Evolutionary conservation across 1,139 yeast genomes (phyloP), one percentile per base, ranked within the genome.

Genomic region (Lodderomyces pseudojiufengensis): DNA sequence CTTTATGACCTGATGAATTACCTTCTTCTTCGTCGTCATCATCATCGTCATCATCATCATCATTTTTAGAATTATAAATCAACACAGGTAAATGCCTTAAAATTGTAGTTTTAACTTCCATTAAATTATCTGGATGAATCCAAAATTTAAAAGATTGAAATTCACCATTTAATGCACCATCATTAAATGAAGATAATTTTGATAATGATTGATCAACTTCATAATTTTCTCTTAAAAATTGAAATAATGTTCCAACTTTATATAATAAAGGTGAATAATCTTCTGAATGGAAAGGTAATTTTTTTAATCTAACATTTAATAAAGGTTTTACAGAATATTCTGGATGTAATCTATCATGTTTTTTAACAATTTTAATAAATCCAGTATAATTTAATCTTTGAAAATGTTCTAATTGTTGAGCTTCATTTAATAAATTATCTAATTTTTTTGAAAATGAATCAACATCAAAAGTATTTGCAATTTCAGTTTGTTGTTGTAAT

Each of bases 81-180:
- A 92, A 72, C 4, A 90, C 95, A 0, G 98, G 98, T 49, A 92
- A 75, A 52, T 88, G 95, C 58, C 97, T 83, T 54, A 92, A 74
- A 46, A 92, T 86, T 45, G 88, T 80, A 16, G 97, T 87, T 64
- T 92, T 92, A 40, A 88, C 95, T 62, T 92, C 97, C 96, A 90
- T 90, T 56, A 90, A 69, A 57, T 92, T 88, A 52, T 92, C 98
- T 11, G 92, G 92, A 56, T 92, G 97, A 34, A 92, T 74, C 98
- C 98, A 92, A 61, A 90, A 90, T 63, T 87, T 87, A 62, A 83
- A 81, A 18, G 87, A 80, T 51, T 84, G 86, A 59, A 70, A 84
- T 33, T 80, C 81, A 27, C 75, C 70, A 39, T 71, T 71, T 39
- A 69, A 68, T 37, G 63, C 57, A 27, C 66, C 70, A 40, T 70